Evolutionary conservation across 257 asterid species (phyloP), one percentile per base, ranked within the genome.

Genomic region (Ilex aquifolium): DNA sequence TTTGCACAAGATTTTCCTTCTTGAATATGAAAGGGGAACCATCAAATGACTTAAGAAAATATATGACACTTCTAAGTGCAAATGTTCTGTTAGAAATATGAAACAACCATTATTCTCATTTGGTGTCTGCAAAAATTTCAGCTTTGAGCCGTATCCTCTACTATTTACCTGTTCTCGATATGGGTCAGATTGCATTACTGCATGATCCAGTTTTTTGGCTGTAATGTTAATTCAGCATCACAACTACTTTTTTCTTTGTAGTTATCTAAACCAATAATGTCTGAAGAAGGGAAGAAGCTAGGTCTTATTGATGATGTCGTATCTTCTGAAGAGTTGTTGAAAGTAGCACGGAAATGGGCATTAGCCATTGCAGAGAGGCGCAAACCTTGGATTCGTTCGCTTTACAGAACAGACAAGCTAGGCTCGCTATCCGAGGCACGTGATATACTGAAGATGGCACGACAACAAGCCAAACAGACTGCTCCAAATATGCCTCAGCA

Each of bases 221-320:
- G 53, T 56, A 48, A 32, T 57, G 32, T 56, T 55, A 67, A 51
- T 55, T 56, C 48, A 46, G 52, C 51, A 40, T 49, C 10, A 40
- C 16, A 63, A 10, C 44, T 1, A 21, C 27, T 21, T 21, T 21
- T 21, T 21, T 70, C 61, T 63, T 70, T 81, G 72, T 84, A 90
- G 99, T 81, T 72, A 52, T 90, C 99, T 39, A 87, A 77, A 76
- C 65, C 95, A 21, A 69, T 90, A 66, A 79, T 73, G 31, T 85
- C 96, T 9, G 99, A 90, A 70, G 99, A 93, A 82, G 99, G 97
- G 62, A 66, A 82, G 74, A 88, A 76, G 71, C 79, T 84, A 3
- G 99, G 99, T 67, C 95, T 93, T 59, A 72, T 93, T 66, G 99
- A 93, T 80, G 92, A 85, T 58, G 77, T 93, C 61, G 91, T 76